phyloP scores from a whole-genome alignment of 2,329 filamentous ascomycete genomes.

The Microcyclosporella mali region DNA sequence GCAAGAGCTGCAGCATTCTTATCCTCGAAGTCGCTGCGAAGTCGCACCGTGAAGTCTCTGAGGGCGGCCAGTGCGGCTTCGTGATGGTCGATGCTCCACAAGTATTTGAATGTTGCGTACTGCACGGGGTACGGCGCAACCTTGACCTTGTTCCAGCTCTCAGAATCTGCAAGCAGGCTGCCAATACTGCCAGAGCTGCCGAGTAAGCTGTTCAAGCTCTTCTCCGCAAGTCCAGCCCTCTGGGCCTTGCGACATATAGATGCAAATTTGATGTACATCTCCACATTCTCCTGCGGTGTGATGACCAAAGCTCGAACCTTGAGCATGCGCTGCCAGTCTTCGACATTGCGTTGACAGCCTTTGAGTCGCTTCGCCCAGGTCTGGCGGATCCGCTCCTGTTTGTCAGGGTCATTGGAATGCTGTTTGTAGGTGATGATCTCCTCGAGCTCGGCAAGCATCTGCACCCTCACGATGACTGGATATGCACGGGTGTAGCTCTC shows the following conservation, averaged over 20 bases:
- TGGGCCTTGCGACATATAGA: slow-evolving; percentile 96
- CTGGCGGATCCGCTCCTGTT: slow-evolving; percentile 81
- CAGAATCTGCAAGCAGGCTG: slow-evolving; percentile 19
- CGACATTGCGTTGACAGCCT: slow-evolving; percentile 92
- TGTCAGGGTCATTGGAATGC: slow-evolving; percentile 68
- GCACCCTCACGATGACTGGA: slow-evolving; percentile 92
- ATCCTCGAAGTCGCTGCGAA: slow-evolving; percentile 53
- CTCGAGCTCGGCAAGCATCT: slow-evolving; percentile 97
- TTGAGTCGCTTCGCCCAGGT: slow-evolving; percentile 96
- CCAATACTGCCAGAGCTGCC: slow-evolving; percentile 54
- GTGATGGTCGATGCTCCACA: slow-evolving; percentile 78
- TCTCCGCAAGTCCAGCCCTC: slow-evolving; percentile 89
- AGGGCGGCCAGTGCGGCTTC: slow-evolving; percentile 55
- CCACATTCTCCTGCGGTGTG: slow-evolving; percentile 83
- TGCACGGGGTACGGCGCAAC: slow-evolving; percentile 69
- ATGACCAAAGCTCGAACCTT: slow-evolving; percentile 91
- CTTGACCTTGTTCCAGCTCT: slow-evolving; percentile 26
- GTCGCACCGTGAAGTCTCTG: slow-evolving; percentile 54
- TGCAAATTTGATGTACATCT: slow-evolving; percentile 99
- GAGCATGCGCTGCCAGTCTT: slow-evolving; percentile 98
- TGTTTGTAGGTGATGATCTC: slow-evolving; percentile 99
- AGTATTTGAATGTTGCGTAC: slow-evolving; percentile 95
- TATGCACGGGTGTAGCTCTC: slow-evolving; percentile 98
- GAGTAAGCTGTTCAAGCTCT: slow-evolving; percentile 86
- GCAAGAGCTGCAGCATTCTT: slow-evolving; percentile 31